Base-by-base conservation (phyloP, 495 filamentous ascomycete species). In the Talaromyces wortmannii region DNA sequence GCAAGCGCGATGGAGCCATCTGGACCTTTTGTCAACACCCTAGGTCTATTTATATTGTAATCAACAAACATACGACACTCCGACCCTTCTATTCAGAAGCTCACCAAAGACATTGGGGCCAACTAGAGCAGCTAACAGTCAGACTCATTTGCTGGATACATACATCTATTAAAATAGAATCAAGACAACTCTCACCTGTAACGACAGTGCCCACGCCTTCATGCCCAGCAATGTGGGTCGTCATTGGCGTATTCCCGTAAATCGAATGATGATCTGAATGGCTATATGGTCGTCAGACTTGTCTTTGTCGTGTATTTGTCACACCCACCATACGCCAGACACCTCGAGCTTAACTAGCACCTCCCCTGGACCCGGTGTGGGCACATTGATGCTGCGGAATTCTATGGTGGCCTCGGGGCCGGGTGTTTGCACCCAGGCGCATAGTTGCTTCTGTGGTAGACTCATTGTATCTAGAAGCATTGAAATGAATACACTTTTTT, bases 1-100 rank as follows among this genome's bases (percentile, higher is more conserved):
- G 31, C 74, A 77, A 42, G 73, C 72, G 54, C 69, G 73, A 43
- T 71, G 74, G 3, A 77, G 67, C 74, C 74, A 77, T 50, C 72
- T 75, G 49, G 56, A 29, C 6, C 48, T 53, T 40, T 40, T 40
- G 36, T 40, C 36, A 40, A 40, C 13, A 40, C 36, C 13, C 8
- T 40, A 40, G 5, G 36, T 40, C 36, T 13, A 40, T 40, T 40
- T 40, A 40, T 40, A n/a, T 44, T 7, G 45, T 30, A 45, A 13
- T 23, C 30, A 18, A 50, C 11, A 55, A 52, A 36, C 23, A 31
- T 18, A 62, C 49, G 32, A 36, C 13, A 52, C 31, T n/a, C 49
- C 49, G 36, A 52, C 49, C 31, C 31, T 31, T 32, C 40, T 52
- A 12, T 36, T 36, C n/a, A 52, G n/a, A 31, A 52, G 32, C 5